Evolutionary conservation across 2,329 filamentous ascomycete genomes (phyloP).

Genomic region (Atkinsonella hypoxylon): DNA sequence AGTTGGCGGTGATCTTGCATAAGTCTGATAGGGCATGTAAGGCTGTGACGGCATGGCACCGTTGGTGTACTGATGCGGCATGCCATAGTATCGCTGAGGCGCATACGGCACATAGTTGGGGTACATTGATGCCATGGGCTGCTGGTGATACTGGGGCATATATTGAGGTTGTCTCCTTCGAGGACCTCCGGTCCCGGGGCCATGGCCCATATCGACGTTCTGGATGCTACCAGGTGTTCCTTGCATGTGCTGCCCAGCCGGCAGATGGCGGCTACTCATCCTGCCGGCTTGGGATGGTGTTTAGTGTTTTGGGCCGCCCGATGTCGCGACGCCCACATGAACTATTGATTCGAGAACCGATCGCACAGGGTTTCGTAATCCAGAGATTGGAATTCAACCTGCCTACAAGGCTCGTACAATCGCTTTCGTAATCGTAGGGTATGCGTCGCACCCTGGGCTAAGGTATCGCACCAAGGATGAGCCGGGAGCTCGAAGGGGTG

Average conservation of each 20-base stretch:
- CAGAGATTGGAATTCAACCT: background rate
- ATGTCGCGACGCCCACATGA: slow-evolving; percentile 22
- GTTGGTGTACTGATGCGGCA: slow-evolving; percentile 49
- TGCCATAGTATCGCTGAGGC: slow-evolving; percentile 35
- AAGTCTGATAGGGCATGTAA: slow-evolving; percentile 38
- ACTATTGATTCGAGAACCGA: slow-evolving; percentile 1
- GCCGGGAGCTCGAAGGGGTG: background rate
- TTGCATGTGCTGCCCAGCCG: slow-evolving; percentile 58
- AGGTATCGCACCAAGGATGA: background rate
- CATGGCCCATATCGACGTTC: slow-evolving; percentile 23
- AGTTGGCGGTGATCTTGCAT: slow-evolving; percentile 36
- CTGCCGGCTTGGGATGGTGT: slow-evolving; percentile 51
- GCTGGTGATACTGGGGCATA: slow-evolving; percentile 24
- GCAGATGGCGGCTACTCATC: slow-evolving; percentile 69
- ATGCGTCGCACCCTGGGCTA: background rate
- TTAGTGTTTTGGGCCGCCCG: slow-evolving; percentile 22
- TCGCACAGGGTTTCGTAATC: background rate
- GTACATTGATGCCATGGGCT: slow-evolving; percentile 34
- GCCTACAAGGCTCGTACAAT: background rate
- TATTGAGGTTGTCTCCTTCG: slow-evolving; percentile 27
- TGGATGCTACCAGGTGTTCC: slow-evolving; percentile 25
- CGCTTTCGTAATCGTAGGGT: background rate
- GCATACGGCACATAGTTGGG: slow-evolving; percentile 39
- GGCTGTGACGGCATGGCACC: slow-evolving; percentile 31
- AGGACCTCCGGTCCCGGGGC: slow-evolving; percentile 22